Evolutionary conservation across 192 early-diverging fungal species (phyloP).

Genomic region (Backusella macrospora): DNA sequence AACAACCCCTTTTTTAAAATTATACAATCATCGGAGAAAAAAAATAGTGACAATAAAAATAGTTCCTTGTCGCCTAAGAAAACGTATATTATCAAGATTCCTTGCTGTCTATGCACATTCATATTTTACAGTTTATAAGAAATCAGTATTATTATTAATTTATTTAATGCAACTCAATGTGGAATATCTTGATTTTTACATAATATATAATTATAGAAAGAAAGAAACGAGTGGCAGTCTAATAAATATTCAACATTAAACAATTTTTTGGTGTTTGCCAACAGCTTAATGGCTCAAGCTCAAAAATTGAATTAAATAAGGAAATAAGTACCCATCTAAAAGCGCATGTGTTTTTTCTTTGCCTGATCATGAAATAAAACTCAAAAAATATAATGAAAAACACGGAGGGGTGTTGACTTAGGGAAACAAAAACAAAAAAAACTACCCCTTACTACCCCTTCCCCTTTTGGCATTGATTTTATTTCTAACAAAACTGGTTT

Average conservation of each 20-base stretch:
- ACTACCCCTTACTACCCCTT: not conserved
- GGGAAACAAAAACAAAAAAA: constrained; percentile 4
- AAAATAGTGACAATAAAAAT: constrained; percentile 9
- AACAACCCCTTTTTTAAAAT: not conserved
- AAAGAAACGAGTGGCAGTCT: not conserved
- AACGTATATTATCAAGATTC: not conserved
- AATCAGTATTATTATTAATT: not conserved
- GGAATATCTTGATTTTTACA: not conserved
- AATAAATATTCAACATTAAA: no score
- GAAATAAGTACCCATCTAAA: not conserved
- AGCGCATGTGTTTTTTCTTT: not conserved
- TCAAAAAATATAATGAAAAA: not conserved
- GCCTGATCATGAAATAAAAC: not conserved
- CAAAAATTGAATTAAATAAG: not conserved
- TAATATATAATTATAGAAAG: not conserved
- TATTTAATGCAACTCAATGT: not conserved
- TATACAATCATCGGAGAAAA: not conserved
- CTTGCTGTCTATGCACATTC: not conserved
- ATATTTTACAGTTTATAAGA: not conserved
- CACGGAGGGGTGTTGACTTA: not conserved
- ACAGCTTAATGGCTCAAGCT: not conserved
- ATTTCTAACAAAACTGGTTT: not conserved
- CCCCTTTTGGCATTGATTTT: not conserved
- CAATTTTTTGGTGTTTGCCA: not conserved
- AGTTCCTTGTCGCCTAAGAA: not conserved